Evolutionary conservation across 2,329 filamentous ascomycete species (phyloP), one percentile per base, ranked within the genome.

Genomic region (Pseudohalonectria lignicola): DNA sequence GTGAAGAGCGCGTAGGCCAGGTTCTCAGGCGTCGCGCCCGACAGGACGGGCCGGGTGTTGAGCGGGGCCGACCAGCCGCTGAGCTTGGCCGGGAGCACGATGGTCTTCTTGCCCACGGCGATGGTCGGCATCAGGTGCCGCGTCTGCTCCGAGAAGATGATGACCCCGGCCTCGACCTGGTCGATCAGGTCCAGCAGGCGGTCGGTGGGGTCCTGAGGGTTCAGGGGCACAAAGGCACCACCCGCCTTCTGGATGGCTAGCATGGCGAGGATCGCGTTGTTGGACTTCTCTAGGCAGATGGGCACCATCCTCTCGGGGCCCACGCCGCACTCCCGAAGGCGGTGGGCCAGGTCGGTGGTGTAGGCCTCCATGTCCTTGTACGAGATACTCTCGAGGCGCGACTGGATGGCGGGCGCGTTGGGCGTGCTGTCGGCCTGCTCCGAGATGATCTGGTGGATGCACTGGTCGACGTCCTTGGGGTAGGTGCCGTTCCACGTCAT

Each of bases 271-370:
- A 37, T 6, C 11, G 9, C n/a, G 23, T 25, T 23, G 7, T 11
- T 9, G 2, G 28, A 31, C 28, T 37, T 37, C 15, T 37, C 36
- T 12, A 40, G 10, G 13, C 20, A 31, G 16, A 37, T 37, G 2
- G 35, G 35, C 4, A 37, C 18, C 10, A 37, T 30, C 5, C 12
- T 20, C 6, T 37, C 21, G 8, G 28, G 38, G 7, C 7, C 20
- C 13, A 39, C 21, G 8, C 37, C 19, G 16, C 30, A 33, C 17
- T 35, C 28, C 11, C 20, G 16, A 17, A 42, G 36, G 17, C 34
- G 18, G 15, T 41, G 28, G 23, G 23, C n/a, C 29, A 46, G 19
- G 11, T 42, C 28, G 3, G 41, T 41, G 11, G 40, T 32, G 5
- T 43, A 25, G 4, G 21, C 25, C n/a, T 26, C 21, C 18, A 36